Evolutionary conservation across 176 grass and related monocot species (phyloP), one percentile per base, ranked within the genome.

Genomic region (Otatea glauca): DNA sequence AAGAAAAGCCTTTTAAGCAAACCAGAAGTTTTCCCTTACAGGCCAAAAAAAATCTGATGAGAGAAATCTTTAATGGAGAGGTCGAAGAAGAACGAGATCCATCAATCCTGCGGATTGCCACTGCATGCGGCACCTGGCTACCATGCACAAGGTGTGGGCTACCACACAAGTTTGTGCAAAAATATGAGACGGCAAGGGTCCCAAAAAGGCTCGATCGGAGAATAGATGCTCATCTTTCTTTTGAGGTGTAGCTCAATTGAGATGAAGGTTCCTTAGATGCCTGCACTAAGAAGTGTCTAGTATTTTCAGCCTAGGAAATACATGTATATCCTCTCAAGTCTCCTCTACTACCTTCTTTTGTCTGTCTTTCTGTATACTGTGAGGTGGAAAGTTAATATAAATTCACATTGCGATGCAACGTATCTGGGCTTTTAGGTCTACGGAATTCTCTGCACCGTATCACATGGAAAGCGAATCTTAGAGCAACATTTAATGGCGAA

Each of bases 201-300:
- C 14, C 17, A 51, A 44, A 79, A 76, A 69, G 55, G 59, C 24
- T 71, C 21, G 16, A 53, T n/a, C n/a, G 29, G 88, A 85, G 83
- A 90, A 90, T 90, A 82, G 47, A 90, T 86, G 73, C 88, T 39
- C 79, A 5, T 78, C 9, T 21, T n/a, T 83, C 73, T 83, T 90
- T 72, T 77, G 63, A 77, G 72, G 83, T 47, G 50, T 2, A 60
- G 41, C 39, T 73, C 66, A 86, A 83, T 72, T 86, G 84, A 42
- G 11, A 72, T 24, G 88, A 90, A 83, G 74, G 79, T 86, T 83
- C 84, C 55, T 67, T 6, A 63, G 76, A 90, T 83, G 78, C 84
- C 73, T 81, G 83, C 70, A 37, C 65, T 27, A 70, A 15, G 51
- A 51, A 51, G 34, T 70, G 70, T 18, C 29, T 77, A 25, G 37